phyloP scores from a whole-genome alignment of 1,139 yeast genomes.

The Suhomyces maxii region DNA sequence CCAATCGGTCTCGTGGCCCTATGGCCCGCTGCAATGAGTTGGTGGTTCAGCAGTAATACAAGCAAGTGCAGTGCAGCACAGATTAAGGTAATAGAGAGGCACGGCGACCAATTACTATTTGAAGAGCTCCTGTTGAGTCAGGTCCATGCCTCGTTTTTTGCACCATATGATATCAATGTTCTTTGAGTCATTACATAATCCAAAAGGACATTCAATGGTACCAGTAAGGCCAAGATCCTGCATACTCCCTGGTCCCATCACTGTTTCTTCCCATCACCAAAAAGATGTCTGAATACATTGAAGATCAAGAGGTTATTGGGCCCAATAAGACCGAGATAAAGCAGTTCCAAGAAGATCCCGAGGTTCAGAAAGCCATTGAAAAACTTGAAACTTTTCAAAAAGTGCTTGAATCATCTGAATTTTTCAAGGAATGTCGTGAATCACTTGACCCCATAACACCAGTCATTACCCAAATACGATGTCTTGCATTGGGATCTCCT shows the following conservation, averaged over 20 bases:
- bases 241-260: not conserved
- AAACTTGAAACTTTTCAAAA: not conserved
- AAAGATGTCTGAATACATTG: conserved; percentile 8
- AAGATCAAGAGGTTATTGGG: conserved; percentile 2
- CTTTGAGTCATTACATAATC: not conserved
- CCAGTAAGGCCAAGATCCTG: not conserved
- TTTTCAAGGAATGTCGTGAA: conserved; percentile 22
- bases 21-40: too few relatives aligned
- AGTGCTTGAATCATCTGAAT: conserved; percentile 18
- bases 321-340: not conserved
- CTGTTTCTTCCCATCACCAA: not conserved
- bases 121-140: too few relatives aligned
- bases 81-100: too few relatives aligned
- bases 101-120: too few relatives aligned
- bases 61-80: too few relatives aligned
- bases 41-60: too few relatives aligned
- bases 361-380: not conserved
- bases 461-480: conserved; percentile 43
- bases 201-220: not conserved
- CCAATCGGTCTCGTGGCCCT: too few relatives aligned
- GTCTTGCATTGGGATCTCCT: conserved; percentile 75
- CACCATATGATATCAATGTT: too few relatives aligned
- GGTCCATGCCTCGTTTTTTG: too few relatives aligned
- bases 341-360: not conserved
- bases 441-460: conserved; percentile 13